Percentiles rank a stretch among this genome's conserved stretches.
Evolutionary conservation across 2,329 filamentous ascomycete genomes (phyloP).

Genomic region (Trichoderma endophyticum): DNA sequence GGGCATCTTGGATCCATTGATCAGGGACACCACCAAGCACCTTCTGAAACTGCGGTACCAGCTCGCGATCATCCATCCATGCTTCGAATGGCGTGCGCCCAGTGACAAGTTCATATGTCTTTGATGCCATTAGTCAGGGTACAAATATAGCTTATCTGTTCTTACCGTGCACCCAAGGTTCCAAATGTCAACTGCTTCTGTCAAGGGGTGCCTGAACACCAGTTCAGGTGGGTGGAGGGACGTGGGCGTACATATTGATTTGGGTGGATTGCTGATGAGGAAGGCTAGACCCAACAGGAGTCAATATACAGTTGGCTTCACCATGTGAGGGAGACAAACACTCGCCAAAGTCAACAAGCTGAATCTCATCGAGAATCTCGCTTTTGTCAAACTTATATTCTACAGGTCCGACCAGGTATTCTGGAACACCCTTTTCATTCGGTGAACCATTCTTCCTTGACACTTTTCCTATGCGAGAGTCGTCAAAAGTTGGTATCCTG

Average conservation of each 20-base stretch:
- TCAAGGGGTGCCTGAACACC: neutral
- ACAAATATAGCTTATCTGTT: neutral
- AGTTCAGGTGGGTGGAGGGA: neutral
- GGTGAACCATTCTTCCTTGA: neutral
- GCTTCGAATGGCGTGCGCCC: neutral
- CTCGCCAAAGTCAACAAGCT: neutral
- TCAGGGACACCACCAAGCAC: neutral
- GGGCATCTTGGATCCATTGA: neutral
- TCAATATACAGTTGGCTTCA: rapidly evolving
- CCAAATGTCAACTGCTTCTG: neutral
- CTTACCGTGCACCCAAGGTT: neutral
- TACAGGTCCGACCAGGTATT: neutral
- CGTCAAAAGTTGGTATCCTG: neutral
- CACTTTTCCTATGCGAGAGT: neutral
- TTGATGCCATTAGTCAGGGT: neutral
- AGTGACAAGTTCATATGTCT: neutral
- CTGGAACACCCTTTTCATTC: neutral
- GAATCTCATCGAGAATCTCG: neutral
- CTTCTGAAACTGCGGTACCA: neutral
- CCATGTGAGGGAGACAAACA: neutral
- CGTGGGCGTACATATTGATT: neutral
- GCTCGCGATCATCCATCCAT: neutral
- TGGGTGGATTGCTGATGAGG: neutral
- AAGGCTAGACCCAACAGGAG: neutral
- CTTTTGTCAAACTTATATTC: neutral